A percentile compares a stretch with the other conserved stretches of the same genome.
Evolutionary conservation across 495 filamentous ascomycete species (phyloP).

Genomic region (Xylaria telfairii): DNA sequence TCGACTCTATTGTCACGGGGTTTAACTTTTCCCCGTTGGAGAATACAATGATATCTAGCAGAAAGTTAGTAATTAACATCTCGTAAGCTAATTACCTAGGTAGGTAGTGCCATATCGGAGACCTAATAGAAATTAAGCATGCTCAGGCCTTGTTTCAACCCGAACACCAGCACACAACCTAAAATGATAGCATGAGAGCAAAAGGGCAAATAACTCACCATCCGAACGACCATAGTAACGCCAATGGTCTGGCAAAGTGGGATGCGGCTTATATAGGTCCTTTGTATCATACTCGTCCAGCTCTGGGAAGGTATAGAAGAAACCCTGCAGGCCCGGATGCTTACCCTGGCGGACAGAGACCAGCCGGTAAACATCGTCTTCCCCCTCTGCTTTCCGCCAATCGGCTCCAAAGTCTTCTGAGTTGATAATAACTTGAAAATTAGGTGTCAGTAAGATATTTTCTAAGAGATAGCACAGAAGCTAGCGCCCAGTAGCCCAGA

Average conservation of each 20-base stretch:
- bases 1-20: constrained; percentile 59
- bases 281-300: constrained; percentile 57
- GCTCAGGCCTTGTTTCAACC: background rate
- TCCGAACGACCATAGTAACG: constrained; percentile 59
- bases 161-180: background rate
- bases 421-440: constrained; percentile 51
- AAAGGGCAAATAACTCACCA: constrained; percentile 31
- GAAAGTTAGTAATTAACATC: background rate
- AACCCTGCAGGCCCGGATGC: constrained; percentile 47
- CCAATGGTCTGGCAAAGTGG: constrained; percentile 56
- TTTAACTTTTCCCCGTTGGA: constrained; percentile 70
- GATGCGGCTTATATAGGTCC: constrained; percentile 63
- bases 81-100: background rate
- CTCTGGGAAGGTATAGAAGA: constrained; percentile 63
- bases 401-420: constrained; percentile 49
- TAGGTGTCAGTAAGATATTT: background rate
- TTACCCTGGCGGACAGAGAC: constrained; percentile 55
- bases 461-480: background rate
- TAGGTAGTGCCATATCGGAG: background rate
- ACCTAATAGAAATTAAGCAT: background rate
- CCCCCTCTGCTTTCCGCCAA: constrained; percentile 48
- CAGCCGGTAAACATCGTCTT: constrained; percentile 56
- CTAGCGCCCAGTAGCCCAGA: too few species aligned
- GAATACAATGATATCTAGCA: constrained; percentile 62
- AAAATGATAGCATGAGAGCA: background rate